Conservation (phyloP, 345 rosid species). For the Citrus sp. region DNA sequence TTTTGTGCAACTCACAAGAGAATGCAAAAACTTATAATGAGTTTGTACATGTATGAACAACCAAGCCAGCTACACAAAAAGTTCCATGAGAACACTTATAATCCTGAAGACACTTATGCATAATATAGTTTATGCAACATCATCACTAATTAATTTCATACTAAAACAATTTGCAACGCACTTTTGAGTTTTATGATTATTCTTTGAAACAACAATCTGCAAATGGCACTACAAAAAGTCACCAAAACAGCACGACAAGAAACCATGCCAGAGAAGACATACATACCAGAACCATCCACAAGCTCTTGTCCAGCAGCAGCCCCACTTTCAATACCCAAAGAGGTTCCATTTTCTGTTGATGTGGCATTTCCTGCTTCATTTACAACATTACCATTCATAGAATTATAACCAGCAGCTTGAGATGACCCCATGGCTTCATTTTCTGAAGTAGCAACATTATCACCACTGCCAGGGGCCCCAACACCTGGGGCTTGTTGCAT, state of each 20-base stretch:
- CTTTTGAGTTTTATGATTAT: not conserved
- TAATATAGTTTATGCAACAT: not conserved
- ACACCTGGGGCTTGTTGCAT: conserved; percentile 26
- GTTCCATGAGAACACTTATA: not conserved
- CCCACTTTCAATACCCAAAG: conserved; percentile 34
- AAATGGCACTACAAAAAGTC: not conserved
- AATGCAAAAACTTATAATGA: not conserved
- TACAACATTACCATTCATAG: conserved; percentile 55
- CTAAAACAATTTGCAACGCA: not conserved
- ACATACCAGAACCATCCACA: conserved; percentile 64
- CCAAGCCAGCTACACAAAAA: not conserved
- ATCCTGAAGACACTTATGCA: not conserved
- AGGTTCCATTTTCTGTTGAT: conserved; percentile 60
- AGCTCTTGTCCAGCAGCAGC: conserved; percentile 35
- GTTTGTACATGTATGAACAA: not conserved
- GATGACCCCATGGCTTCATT: conserved; percentile 18
- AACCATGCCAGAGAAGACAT: conserved; percentile 19
- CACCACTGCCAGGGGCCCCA: conserved; percentile 12
- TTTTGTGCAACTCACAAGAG: not conserved
- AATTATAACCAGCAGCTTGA: conserved; percentile 29
- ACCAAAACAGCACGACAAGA: not conserved
- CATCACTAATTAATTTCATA: not conserved
- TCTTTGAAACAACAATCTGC: not conserved
- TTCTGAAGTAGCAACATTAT: conserved; percentile 21
- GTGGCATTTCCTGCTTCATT: conserved; percentile 27